Conservation (phyloP, 2,329 filamentous ascomycete species). For the Alternaria gansuensis region DNA sequence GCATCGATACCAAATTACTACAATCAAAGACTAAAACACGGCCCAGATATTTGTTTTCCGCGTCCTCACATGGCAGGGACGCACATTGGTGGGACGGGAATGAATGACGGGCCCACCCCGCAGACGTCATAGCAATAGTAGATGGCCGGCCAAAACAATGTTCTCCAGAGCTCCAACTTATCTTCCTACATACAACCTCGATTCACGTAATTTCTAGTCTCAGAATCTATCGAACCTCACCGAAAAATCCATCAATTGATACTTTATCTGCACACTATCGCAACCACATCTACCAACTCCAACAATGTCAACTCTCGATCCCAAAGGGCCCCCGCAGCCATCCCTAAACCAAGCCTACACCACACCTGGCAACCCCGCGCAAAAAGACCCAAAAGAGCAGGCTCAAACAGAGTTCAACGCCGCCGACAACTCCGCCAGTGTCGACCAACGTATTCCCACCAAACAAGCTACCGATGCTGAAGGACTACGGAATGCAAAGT, state of each 20-base stretch:
- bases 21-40: slow-evolving; percentile 17
- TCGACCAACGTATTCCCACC: slow-evolving; percentile 52
- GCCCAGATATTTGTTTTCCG: slow-evolving; percentile 19
- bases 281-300: neutral
- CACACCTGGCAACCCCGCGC: slow-evolving; percentile 57
- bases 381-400: slow-evolving; percentile 54
- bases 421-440: slow-evolving; percentile 36
- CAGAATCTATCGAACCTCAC: neutral
- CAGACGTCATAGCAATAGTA: slow-evolving; percentile 42
- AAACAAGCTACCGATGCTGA: slow-evolving; percentile 51
- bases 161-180: slow-evolving; percentile 4
- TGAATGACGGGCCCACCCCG: slow-evolving; percentile 40
- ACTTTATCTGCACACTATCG: slow-evolving; percentile 5
- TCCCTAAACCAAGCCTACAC: slow-evolving; percentile 57
- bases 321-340: slow-evolving; percentile 57
- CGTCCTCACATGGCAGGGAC: slow-evolving; percentile 23
- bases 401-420: slow-evolving; percentile 47
- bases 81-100: slow-evolving; percentile 26
- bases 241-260: neutral
- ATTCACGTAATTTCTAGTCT: neutral
- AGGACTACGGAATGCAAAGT: slow-evolving; percentile 51
- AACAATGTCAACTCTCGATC: slow-evolving; percentile 53
- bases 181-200: slow-evolving; percentile 14
- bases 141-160: slow-evolving; percentile 11
- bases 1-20: slow-evolving; percentile 21